Percentiles rank a stretch among this genome's conserved stretches.
These are phyloP conservation scores for Petunia hybrid DNA, from an alignment of 305 asterid genomes.

Conservation along the genomic window DNA sequence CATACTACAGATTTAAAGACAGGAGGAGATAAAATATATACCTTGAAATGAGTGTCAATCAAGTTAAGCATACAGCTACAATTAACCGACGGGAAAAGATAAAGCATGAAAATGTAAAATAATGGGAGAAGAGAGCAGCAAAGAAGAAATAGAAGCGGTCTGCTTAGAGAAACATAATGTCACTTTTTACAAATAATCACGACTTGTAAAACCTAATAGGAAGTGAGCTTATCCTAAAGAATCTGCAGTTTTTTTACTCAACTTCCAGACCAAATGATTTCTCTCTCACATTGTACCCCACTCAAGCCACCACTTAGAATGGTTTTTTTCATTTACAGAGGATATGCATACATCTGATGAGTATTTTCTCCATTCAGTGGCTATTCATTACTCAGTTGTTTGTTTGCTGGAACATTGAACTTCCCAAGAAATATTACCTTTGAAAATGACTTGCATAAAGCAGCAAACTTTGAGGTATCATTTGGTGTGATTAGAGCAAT, in stretches of 20 bases:
- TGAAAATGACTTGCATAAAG: slow-evolving; percentile 86
- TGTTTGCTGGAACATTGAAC: background rate
- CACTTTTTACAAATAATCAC: slow-evolving; percentile 1
- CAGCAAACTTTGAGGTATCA: slow-evolving; percentile 89
- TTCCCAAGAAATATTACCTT: slow-evolving; percentile 59
- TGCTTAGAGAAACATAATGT: background rate
- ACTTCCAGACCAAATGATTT: background rate
- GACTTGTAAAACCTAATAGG: background rate
- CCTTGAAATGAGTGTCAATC: slow-evolving; percentile 17
- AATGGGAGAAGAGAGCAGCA: background rate
- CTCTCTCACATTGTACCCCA: background rate
- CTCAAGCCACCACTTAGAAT: background rate
- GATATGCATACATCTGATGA: background rate
- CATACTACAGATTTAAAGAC: background rate
- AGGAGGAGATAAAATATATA: background rate
- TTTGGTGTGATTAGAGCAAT: slow-evolving; percentile 88
- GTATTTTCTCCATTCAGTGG: slow-evolving; percentile 19
- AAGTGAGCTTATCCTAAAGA: background rate
- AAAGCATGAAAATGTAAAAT: slow-evolving; percentile 11
- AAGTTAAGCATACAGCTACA: slow-evolving; percentile 13
- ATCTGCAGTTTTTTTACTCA: background rate
- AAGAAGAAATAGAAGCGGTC: background rate
- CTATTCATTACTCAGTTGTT: background rate
- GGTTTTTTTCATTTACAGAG: slow-evolving; percentile 24
- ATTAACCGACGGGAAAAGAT: background rate